Evolutionary conservation across 2,329 filamentous ascomycete genomes (phyloP).

Genomic region (Colletotrichum sp.): DNA sequence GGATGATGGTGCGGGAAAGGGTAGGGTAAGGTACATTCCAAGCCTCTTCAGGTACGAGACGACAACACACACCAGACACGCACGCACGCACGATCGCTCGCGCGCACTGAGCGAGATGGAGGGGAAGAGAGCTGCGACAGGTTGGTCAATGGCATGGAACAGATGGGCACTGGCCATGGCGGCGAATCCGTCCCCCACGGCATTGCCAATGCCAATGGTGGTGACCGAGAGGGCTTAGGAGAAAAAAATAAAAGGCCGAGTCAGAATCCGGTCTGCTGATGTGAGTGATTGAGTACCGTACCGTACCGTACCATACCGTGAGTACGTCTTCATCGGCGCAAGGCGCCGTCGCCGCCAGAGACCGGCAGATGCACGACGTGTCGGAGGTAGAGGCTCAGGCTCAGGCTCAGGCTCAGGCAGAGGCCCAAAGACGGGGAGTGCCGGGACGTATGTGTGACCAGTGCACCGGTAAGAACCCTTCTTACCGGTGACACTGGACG

Average conservation of each 20-base stretch:
- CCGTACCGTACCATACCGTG: neutral
- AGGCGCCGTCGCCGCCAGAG: neutral
- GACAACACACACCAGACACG: neutral
- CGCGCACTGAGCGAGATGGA: neutral
- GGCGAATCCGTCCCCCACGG: neutral
- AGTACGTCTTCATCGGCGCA: neutral
- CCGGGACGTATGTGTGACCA: neutral
- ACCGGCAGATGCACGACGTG: neutral
- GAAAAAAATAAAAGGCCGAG: neutral
- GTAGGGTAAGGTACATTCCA: neutral
- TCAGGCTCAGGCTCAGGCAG: neutral
- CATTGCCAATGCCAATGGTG: neutral
- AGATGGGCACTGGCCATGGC: neutral
- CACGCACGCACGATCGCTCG: neutral
- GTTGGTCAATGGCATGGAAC: neutral
- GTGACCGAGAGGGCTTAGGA: neutral
- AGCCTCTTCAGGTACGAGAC: neutral
- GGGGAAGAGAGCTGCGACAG: neutral
- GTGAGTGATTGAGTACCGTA: neutral
- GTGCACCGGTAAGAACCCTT: neutral
- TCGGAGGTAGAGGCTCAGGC: neutral
- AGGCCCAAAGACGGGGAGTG: neutral
- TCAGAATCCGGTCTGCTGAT: constrained; percentile 1
- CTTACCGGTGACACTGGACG: neutral
- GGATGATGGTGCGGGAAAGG: neutral